phyloP scores from a whole-genome alignment of 345 rosid species.

The Dipteronia sinensis region DNA sequence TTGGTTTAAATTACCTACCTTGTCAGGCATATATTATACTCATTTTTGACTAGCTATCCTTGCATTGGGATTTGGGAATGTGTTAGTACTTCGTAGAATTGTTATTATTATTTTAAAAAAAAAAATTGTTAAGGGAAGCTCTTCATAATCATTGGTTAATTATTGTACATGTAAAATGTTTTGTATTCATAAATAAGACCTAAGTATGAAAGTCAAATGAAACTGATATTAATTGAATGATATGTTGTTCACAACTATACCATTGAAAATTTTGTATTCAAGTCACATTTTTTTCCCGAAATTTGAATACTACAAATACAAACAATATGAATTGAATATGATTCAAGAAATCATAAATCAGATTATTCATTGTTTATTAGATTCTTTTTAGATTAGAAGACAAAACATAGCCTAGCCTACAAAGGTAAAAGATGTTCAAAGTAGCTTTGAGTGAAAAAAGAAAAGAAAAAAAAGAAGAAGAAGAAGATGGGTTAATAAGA shows the following conservation, averaged over 20 bases:
- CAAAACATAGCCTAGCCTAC: neutral
- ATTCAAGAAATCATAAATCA: too few species aligned
- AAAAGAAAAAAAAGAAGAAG: neutral
- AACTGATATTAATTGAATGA: too few species aligned
- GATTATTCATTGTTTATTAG: too few species aligned
- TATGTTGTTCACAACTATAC: too few species aligned
- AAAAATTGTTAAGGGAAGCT: neutral
- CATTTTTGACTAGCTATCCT: neutral
- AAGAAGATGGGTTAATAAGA: neutral
- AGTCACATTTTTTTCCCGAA: too few species aligned
- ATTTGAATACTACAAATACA: too few species aligned
- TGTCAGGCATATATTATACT: neutral
- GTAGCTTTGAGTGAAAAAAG: neutral
- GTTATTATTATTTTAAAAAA: too few species aligned
- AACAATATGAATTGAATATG: too few species aligned
- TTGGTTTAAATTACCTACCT: neutral
- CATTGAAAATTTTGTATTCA: too few species aligned
- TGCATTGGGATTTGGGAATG: neutral
- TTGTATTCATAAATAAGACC: too few species aligned
- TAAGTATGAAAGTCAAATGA: too few species aligned
- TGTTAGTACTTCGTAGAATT: neutral
- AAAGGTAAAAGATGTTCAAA: neutral
- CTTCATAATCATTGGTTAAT: neutral
- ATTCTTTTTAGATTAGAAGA: neutral
- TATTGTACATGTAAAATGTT: too few species aligned